These are phyloP conservation scores for Colletotrichum nymphaeae DNA, from an alignment of 2,329 filamentous ascomycete species.

Conservation along the genomic window DNA sequence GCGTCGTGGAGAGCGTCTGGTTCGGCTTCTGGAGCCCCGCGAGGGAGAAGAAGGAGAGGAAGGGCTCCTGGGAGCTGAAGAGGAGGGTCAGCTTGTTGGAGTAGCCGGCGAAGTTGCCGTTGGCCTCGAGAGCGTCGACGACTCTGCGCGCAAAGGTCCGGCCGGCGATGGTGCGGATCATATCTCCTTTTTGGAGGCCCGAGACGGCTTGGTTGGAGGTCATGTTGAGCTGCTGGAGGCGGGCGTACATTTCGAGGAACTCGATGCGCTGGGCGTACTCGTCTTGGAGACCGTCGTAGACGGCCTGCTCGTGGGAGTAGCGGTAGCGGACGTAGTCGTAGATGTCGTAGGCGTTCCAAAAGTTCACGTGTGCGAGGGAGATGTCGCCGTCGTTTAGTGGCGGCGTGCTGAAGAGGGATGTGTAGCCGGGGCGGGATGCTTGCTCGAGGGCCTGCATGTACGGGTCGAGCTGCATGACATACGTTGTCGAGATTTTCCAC, in stretches of 20 bases:
- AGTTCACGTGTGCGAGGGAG: conserved; percentile 48
- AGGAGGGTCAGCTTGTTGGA: conserved; percentile 62
- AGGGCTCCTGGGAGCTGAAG: conserved; percentile 65
- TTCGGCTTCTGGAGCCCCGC: conserved; percentile 58
- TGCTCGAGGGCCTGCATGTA: conserved; percentile 41
- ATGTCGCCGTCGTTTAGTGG: conserved; percentile 52
- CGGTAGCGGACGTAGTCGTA: conserved; percentile 68
- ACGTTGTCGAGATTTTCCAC: conserved; percentile 47
- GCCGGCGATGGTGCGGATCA: conserved; percentile 63
- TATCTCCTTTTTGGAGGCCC: conserved; percentile 48
- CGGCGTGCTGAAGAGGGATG: conserved; percentile 50
- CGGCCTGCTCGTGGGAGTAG: conserved; percentile 61
- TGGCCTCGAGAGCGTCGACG: conserved; percentile 53
- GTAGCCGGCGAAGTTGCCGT: conserved; percentile 51
- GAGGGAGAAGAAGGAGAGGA: conserved; percentile 66
- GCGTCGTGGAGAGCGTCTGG: conserved; percentile 57
- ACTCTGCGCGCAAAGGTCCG: conserved; percentile 62
- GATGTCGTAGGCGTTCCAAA: conserved; percentile 62
- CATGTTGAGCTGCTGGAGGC: conserved; percentile 70
- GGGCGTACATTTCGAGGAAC: conserved; percentile 73
- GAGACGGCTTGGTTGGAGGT: conserved; percentile 71
- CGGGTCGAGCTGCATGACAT: conserved; percentile 40
- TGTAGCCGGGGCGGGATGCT: conserved; percentile 54
- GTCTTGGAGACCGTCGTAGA: conserved; percentile 50
- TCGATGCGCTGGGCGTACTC: conserved; percentile 49